Conservation (phyloP, 768 basidiomycete species). For the Tylopilus vinaceipallidus region DNA sequence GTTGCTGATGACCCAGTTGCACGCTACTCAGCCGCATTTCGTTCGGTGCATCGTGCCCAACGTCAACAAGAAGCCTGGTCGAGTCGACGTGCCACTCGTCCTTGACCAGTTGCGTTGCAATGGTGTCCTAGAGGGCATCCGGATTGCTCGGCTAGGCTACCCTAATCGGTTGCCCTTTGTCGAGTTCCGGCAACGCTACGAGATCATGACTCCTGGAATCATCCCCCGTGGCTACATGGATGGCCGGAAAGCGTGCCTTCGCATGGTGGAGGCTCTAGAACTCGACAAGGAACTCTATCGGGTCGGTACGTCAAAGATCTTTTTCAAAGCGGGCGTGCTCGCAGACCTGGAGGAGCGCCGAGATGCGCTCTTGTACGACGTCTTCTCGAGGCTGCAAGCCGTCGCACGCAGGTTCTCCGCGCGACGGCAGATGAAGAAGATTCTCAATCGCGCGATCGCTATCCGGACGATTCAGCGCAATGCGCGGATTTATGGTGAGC, state of each 20-base stretch:
- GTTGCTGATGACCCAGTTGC: constrained; percentile 87
- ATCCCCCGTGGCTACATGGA: constrained; percentile 98
- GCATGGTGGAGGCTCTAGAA: constrained; percentile 87
- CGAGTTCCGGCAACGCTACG: constrained; percentile 96
- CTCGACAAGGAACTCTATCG: constrained; percentile 83
- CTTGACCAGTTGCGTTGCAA: constrained; percentile 97
- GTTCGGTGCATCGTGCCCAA: constrained; percentile 99
- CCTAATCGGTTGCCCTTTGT: constrained; percentile 96
- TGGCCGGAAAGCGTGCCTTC: constrained; percentile 87
- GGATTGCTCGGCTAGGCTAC: constrained; percentile 95
- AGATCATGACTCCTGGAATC: constrained; percentile 90
- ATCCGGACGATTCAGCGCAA: constrained; percentile 93
- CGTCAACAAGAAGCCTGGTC: constrained; percentile 82
- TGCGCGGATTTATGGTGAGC: constrained; percentile 84
- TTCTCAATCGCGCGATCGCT: constrained; percentile 88
- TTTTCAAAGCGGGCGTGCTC: constrained; percentile 97
- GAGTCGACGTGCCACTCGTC: constrained; percentile 91
- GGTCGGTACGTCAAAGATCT: constrained; percentile 96
- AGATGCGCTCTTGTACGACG: constrained; percentile 82
- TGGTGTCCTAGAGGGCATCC: constrained; percentile 97
- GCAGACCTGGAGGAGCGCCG: constrained; percentile 94
- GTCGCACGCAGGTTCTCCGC: constrained; percentile 82
- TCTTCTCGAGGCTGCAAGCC: constrained; percentile 89
- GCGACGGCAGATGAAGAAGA: constrained; percentile 89
- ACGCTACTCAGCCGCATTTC: constrained; percentile 96